Base-by-base conservation (phyloP, 768 basidiomycete genomes). In the Mycena floridula region DNA sequence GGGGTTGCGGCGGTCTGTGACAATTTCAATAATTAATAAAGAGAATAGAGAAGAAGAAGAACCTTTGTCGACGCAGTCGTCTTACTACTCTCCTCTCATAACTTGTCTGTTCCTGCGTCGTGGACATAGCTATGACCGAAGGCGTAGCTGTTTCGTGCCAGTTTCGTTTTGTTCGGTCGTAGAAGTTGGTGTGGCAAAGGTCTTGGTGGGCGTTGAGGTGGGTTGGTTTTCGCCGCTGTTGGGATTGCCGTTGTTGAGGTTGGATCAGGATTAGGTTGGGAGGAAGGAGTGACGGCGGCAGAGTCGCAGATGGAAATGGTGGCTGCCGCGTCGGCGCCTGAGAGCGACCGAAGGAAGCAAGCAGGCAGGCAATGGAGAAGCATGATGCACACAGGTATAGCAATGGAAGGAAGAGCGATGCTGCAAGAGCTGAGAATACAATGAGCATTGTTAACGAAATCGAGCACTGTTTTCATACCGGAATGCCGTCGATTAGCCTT, bases 191-290 rank as follows among this genome's bases (percentile, higher is more conserved):
- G 44, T 24, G 21, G 50, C 15, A 23, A 44, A 22, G 5, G 28
- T 41, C 11, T 46, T 36, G 13, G 50, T 37, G 18, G 51, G 43
- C n/a, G 51, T 37, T 23, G 46, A 25, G 27, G 43, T 40, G 11
- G 51, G 26, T 11, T 54, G 43, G 9, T 50, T 18, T 9, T 25
- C 8, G 9, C 26, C 24, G 16, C 4, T 11, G 25, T 43, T 43
- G 27, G 9, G 25, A 6, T 25, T 35, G 3, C 18, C 42, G 23
- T 16, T 32, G 16, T 43, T 21, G 24, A 15, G 30, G 5, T 15
- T 7, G 21, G n/a, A n/a, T n/a, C n/a, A n/a, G n/a, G n/a, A n/a
- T n/a, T n/a, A n/a, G n/a, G n/a, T n/a, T n/a, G n/a, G n/a, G n/a
- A n/a, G n/a, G n/a, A n/a, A n/a, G n/a, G n/a, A n/a, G n/a, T n/a